Base-by-base conservation (phyloP, 768 basidiomycete genomes). In the Pluteus cervinus region DNA sequence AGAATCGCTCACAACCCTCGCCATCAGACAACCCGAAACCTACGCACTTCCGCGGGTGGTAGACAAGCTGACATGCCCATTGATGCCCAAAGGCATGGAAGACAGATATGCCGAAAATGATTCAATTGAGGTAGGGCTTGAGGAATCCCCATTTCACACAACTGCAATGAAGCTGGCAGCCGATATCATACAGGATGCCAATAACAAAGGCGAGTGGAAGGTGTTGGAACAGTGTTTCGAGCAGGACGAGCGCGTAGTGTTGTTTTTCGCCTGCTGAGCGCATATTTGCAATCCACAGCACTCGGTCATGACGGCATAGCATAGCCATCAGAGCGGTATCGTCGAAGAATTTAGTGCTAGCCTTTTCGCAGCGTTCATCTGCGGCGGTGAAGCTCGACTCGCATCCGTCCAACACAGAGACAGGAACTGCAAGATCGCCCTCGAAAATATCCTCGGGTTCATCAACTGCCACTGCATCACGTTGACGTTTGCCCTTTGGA, bases 21-120 rank as follows among this genome's bases (percentile, higher is more conserved):
- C 52, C 53, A 45, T 58, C 48, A 0, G 53, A 46, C 18, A 54
- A 45, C 5, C 56, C 60, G 39, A 56, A 55, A 1, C 60, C 60
- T 15, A 36, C 20, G 24, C 54, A 46, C 24, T 59, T 55, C 3
- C 60, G 40, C 4, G 64, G 66, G 37, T 66, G 57, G 43, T 55
- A 66, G 4, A 58, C 41, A 2, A 63, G 14, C 29, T 64, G 61
- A 38, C 62, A 65, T 7, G 57, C 45, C 63, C 65, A 66, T 25
- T 60, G 54, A 39, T 68, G 66, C 1, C 63, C 60, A 40, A 60
- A 67, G 0, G 60, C 60, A 52, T 69, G 65, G 42, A 68, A 62
- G 1, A 63, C 59, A 2, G 61, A 55, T 1, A 60, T 56, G 2
- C 49, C 56, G 32, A 57, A 66, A 2, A 30, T 16, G 3, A 66